Evolutionary conservation across 306 rosid species (phyloP).

Genomic region (Pyrus betulifolia): DNA sequence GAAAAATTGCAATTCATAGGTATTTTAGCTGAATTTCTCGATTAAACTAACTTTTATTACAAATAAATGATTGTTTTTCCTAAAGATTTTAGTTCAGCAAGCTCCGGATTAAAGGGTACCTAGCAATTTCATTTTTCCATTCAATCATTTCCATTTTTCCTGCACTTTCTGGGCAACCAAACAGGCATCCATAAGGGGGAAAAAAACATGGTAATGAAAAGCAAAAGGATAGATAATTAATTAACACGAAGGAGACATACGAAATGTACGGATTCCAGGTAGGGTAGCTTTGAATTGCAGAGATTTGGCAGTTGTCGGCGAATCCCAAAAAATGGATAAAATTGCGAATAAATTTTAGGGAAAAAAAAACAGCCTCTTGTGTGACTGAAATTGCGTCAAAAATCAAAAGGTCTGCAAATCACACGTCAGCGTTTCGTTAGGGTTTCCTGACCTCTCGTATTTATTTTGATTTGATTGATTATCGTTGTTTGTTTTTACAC

Average conservation of each 20-base stretch:
- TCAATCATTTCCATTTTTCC: background rate
- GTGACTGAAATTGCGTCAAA: background rate
- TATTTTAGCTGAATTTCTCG: background rate
- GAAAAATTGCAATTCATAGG: background rate
- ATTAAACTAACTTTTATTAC: background rate
- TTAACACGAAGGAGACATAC: background rate
- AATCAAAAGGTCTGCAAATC: background rate
- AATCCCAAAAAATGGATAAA: conserved; percentile 6
- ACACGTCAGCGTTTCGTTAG: background rate
- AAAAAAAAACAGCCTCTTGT: background rate
- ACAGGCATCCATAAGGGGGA: background rate
- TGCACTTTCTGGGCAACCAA: background rate
- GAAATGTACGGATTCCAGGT: background rate
- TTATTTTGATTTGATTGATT: background rate
- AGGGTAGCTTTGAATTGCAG: background rate
- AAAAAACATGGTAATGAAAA: background rate
- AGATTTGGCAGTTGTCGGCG: conserved; percentile 17
- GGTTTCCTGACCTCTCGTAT: background rate
- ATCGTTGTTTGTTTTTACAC: background rate
- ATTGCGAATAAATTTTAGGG: background rate
- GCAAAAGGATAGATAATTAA: background rate
- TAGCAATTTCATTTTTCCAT: background rate
- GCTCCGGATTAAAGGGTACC: background rate
- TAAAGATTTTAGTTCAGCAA: background rate
- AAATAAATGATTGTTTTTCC: background rate